These are phyloP conservation scores for Wallacemonas rigidus DNA, from an alignment of 208 protist species.

Conservation along the genomic window DNA sequence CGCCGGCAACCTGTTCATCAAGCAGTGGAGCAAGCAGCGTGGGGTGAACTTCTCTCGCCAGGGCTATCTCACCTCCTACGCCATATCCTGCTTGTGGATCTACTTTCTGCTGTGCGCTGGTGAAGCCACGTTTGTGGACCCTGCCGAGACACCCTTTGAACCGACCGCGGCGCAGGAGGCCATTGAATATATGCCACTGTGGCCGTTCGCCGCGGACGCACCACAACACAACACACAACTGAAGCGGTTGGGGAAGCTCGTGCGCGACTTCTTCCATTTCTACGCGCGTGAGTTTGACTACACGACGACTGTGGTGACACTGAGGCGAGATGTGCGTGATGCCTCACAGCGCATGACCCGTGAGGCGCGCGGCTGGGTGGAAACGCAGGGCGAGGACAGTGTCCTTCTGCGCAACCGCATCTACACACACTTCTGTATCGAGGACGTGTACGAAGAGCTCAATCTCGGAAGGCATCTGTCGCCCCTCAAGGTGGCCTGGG, in stretches of 20 bases:
- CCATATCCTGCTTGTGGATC: conserved; percentile 73
- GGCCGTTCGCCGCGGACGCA: conserved; percentile 20
- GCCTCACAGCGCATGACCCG: conserved; percentile 17
- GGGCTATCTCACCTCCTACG: conserved; percentile 84
- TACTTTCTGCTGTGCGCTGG: conserved; percentile 60
- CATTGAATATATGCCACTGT: conserved; percentile 60
- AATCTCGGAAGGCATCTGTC: conserved; percentile 74
- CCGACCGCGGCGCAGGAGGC: conserved; percentile 27
- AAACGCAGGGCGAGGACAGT: conserved; percentile 25
- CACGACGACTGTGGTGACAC: conserved; percentile 41
- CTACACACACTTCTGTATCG: conserved; percentile 74
- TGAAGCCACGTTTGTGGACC: conserved; percentile 49
- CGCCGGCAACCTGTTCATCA: conserved; percentile 69
- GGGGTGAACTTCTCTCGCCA: conserved; percentile 74
- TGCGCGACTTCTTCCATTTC: conserved; percentile 62
- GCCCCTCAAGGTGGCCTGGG: conserved; percentile 54
- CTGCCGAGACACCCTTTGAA: conserved; percentile 24
- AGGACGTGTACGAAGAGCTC: conserved; percentile 81
- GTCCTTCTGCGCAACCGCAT: conserved; percentile 43
- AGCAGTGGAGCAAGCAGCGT: conserved; percentile 77
- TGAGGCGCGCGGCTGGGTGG: conserved; percentile 41
- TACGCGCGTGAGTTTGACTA: conserved; percentile 62
- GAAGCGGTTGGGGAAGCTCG: conserved; percentile 28
- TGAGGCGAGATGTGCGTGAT: conserved; percentile 25
- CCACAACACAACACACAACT: not conserved